phyloP scores from a whole-genome alignment of 1,284 basidiomycete genomes.

The Trametes pubescens region DNA sequence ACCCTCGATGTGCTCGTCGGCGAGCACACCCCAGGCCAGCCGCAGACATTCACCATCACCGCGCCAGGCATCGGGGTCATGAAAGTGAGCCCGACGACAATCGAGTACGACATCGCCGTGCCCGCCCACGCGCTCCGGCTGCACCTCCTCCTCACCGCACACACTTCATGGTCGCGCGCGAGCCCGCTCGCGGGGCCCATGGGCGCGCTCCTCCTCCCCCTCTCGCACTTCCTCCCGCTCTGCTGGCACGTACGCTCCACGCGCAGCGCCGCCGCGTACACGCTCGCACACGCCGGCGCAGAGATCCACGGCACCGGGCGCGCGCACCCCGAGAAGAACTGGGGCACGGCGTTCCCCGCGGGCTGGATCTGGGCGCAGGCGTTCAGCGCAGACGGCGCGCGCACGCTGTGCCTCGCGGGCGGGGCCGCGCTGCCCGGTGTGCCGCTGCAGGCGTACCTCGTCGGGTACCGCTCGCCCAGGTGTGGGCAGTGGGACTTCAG shows the following conservation, averaged over 20 bases:
- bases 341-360: conserved; percentile 37
- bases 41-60: conserved; percentile 30
- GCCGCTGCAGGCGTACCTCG: conserved; percentile 35
- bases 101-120: conserved; percentile 32
- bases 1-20: conserved; percentile 21
- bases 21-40: conserved; percentile 1
- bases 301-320: conserved; percentile 26
- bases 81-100: conserved; percentile 22
- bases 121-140: conserved; percentile 29
- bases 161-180: conserved; percentile 31
- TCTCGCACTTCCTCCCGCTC: conserved; percentile 36
- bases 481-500: conserved; percentile 36
- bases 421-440: conserved; percentile 37
- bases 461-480: conserved; percentile 37
- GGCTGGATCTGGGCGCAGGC: conserved; percentile 42
- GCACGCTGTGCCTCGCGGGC: conserved; percentile 36
- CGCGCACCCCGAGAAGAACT: conserved; percentile 43
- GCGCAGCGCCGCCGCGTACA: conserved; percentile 30
- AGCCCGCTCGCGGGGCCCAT: conserved; percentile 34
- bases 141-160: conserved; percentile 28
- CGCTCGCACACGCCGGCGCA: conserved; percentile 21
- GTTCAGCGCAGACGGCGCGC: conserved; percentile 24
- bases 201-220: conserved; percentile 30
- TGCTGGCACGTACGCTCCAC: conserved; percentile 40
- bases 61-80: conserved; percentile 35